phyloP scores from a whole-genome alignment of 441 rosid genomes.

The Brassica hybrid region DNA sequence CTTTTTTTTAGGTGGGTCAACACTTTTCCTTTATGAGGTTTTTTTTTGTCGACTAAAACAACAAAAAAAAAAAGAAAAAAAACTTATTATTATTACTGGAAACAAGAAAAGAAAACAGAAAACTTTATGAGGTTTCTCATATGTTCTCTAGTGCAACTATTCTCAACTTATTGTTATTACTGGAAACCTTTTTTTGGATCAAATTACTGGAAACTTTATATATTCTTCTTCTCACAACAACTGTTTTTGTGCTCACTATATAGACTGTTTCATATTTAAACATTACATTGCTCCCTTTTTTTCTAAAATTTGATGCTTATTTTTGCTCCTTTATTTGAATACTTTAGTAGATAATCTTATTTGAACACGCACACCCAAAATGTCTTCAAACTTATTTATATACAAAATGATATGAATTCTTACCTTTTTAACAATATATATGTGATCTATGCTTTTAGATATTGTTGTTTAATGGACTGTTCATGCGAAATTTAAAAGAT shows the following conservation, averaged over 20 bases:
- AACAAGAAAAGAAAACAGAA: too few relatives aligned
- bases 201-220: background rate
- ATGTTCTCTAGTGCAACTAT: conserved; percentile 27
- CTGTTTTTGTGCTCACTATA: conserved; percentile 22
- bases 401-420: background rate
- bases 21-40: conserved; percentile 23
- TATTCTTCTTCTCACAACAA: conserved; percentile 29
- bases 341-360: background rate
- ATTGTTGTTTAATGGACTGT: background rate
- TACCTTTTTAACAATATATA: background rate
- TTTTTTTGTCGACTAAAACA: too few relatives aligned
- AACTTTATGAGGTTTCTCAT: conserved; percentile 12
- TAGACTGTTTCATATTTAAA: background rate
- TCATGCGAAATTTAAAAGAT: background rate
- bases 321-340: background rate
- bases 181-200: conserved; percentile 12
- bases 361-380: background rate
- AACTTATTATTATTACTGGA: too few relatives aligned
- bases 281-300: too few relatives aligned
- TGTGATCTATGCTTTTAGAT: background rate
- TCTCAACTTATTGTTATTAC: conserved; percentile 34
- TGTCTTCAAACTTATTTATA: background rate
- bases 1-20: conserved; percentile 31
- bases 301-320: too few relatives aligned
- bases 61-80: too few relatives aligned